Evolutionary conservation across 129 eudicot genomes (phyloP), one percentile per base, ranked within the genome.

Genomic region (sunflower (Helianthus annuus)): DNA sequence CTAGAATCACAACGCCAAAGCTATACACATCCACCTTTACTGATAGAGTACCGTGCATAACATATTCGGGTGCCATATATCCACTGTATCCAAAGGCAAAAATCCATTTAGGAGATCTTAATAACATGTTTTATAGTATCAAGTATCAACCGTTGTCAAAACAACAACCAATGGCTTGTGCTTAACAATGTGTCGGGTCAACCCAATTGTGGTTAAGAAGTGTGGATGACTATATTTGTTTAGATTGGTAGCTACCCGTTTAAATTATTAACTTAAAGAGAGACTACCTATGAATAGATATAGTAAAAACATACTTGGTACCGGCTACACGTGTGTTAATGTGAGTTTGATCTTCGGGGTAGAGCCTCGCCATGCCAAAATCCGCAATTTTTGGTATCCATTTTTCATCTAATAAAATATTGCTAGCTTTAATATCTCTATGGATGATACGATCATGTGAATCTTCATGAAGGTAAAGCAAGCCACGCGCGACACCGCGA

Each of bases 351-450:
- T 91, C 88, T 72, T 85, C 91, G 7, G 89, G 89, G 75, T 69
- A 88, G 46, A 91, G 85, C 17, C 86, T 72, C 58, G 95, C 97
- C 95, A 91, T 79, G 45, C 97, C 97, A 83, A 91, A 91, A 80
- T 91, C 97, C 9, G 89, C 95, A 57, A 91, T 91, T 73, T 91
- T 91, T 34, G 97, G 97, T 36, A 78, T 59, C 95, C 95, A 91
- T 71, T 88, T 88, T 15, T 91, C 88, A 40, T 88, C 97, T 49
- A 91, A 82, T 10, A 91, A 71, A 57, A 91, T 84, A 70, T 91
- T 91, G 79, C 97, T 85, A 9, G 89, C 97, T 68, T 91, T 91
- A 51, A 91, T 91, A 64, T 91, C 97, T 58, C 97, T 86, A 55
- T 91, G 97, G 32, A 87, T 85, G 22, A 91, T 88, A 64, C 89